Percentiles rank a stretch among this genome's conserved stretches.
phyloP scores from a whole-genome alignment of 2,329 filamentous ascomycete genomes.

The Ascosphaera acerosa region DNA sequence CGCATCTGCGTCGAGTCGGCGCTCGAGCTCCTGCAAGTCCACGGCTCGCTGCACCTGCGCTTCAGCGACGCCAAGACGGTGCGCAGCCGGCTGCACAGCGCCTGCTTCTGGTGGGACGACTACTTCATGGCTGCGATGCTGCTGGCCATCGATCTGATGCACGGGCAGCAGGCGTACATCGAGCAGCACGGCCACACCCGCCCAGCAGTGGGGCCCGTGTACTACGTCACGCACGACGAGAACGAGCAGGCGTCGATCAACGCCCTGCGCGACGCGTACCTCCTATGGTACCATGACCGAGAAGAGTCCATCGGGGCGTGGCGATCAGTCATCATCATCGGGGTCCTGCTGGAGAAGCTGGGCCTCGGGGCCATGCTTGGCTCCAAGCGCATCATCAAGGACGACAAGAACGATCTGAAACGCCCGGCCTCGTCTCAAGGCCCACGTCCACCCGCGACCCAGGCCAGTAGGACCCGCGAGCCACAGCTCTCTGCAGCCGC shows the following conservation, averaged over 20 bases:
- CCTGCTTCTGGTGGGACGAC: slow-evolving; percentile 56
- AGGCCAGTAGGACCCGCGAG: slow-evolving; percentile 28
- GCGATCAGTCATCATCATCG: slow-evolving; percentile 61
- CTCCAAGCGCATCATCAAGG: slow-evolving; percentile 8
- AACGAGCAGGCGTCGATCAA: slow-evolving; percentile 46
- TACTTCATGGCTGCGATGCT: slow-evolving; percentile 72
- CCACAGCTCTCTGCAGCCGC: slow-evolving; percentile 11
- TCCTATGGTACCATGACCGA: slow-evolving; percentile 57
- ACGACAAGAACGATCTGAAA: slow-evolving; percentile 24
- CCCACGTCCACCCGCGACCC: slow-evolving; percentile 39
- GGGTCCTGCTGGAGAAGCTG: slow-evolving; percentile 62
- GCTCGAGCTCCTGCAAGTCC: slow-evolving; percentile 52
- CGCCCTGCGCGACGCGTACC: slow-evolving; percentile 43
- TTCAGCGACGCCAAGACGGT: slow-evolving; percentile 46
- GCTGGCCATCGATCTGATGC: slow-evolving; percentile 57
- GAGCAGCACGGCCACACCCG: slow-evolving; percentile 16
- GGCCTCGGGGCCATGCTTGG: slow-evolving; percentile 14
- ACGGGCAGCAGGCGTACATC: slow-evolving; percentile 17
- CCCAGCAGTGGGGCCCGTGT: too few relatives aligned
- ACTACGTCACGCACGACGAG: slow-evolving; percentile 12
- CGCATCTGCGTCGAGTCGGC: slow-evolving; percentile 68
- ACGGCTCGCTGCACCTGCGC: slow-evolving; percentile 51
- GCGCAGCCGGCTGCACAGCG: slow-evolving; percentile 52
- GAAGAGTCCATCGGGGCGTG: slow-evolving; percentile 69
- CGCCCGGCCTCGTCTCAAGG: slow-evolving; percentile 43